Evolutionary conservation across 495 filamentous ascomycete genomes (phyloP).

Genomic region (Friedmanniomyces endolithicus): DNA sequence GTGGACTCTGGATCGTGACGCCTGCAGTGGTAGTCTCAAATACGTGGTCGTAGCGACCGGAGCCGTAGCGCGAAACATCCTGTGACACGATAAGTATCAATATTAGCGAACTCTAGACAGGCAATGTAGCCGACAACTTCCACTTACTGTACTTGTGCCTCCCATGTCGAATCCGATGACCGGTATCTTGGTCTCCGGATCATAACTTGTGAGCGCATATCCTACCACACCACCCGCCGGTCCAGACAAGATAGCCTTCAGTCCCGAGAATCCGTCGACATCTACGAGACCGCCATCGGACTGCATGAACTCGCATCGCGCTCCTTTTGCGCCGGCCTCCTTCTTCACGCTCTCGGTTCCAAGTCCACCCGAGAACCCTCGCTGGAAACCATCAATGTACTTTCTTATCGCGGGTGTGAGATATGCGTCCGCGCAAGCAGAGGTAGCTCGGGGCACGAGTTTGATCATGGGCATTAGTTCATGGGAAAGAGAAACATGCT

Average conservation of each 20-base stretch:
- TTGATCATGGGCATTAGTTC: conserved; percentile 94
- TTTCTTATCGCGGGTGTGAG: conserved; percentile 90
- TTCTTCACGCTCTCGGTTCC: conserved; percentile 53
- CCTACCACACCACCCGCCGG: conserved; percentile 72
- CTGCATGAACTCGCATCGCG: conserved; percentile 77
- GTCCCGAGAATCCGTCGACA: conserved; percentile 60
- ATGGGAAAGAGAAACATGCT: conserved; percentile 59
- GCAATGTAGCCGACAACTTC: too few species aligned
- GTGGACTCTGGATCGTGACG: conserved; percentile 86
- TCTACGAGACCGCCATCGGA: conserved; percentile 71
- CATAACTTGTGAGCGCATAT: conserved; percentile 88
- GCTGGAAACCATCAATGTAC: conserved; percentile 82
- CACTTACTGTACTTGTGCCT: conserved; percentile 85
- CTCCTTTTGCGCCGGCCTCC: conserved; percentile 42
- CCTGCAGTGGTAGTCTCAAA: conserved; percentile 96
- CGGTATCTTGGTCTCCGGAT: conserved; percentile 70
- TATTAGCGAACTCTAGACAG: too few species aligned
- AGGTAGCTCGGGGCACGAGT: conserved; percentile 74
- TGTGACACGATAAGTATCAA: too few species aligned
- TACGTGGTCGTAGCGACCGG: conserved; percentile 85
- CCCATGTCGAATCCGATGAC: conserved; percentile 98
- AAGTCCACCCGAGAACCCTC: conserved; percentile 58
- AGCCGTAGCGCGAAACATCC: conserved; percentile 48
- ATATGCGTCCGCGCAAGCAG: conserved; percentile 90
- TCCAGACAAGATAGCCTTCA: conserved; percentile 66